A percentile compares a stretch with the other conserved stretches of the same genome.
Conservation (phyloP, 139 green algal genomes). For the Chlorella sp. region DNA sequence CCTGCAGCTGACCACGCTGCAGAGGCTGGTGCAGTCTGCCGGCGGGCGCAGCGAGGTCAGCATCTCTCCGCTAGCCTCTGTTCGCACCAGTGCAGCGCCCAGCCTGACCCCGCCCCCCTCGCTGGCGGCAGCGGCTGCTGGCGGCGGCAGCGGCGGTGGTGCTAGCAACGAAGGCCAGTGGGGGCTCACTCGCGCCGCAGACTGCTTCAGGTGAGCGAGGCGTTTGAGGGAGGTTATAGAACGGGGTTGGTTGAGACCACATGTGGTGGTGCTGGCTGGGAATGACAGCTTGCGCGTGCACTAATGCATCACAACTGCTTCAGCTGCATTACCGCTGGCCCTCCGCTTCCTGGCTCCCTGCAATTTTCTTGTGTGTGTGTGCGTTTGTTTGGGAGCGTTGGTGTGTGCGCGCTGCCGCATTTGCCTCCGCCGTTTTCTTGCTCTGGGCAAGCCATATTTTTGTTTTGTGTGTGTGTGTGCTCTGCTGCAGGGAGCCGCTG, state of each 20-base stretch:
- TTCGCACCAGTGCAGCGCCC: constrained; percentile 3
- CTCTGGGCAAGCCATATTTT: too few relatives aligned
- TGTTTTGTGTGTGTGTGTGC: too few relatives aligned
- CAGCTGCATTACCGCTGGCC: too few relatives aligned
- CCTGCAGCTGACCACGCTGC: constrained; percentile 17
- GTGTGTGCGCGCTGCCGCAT: too few relatives aligned
- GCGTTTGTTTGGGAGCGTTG: background rate
- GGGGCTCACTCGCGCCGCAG: constrained; percentile 23
- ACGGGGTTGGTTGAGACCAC: too few relatives aligned
- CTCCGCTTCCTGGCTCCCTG: too few relatives aligned
- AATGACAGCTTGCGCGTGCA: too few relatives aligned
- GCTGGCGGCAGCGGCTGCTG: background rate
- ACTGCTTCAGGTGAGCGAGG: constrained; percentile 26
- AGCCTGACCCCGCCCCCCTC: background rate
- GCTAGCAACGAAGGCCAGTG: background rate
- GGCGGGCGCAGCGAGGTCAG: background rate
- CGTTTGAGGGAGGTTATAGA: background rate
- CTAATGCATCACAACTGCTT: too few relatives aligned
- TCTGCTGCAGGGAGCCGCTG: too few relatives aligned
- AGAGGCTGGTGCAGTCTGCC: constrained; percentile 52
- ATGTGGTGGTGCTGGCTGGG: too few relatives aligned
- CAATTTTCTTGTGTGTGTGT: background rate
- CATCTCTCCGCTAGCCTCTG: background rate
- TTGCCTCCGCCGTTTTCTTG: too few relatives aligned
- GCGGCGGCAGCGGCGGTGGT: background rate